Evolutionary conservation across 78 protist species (phyloP).

Genomic region (Isochrysis galbana): DNA sequence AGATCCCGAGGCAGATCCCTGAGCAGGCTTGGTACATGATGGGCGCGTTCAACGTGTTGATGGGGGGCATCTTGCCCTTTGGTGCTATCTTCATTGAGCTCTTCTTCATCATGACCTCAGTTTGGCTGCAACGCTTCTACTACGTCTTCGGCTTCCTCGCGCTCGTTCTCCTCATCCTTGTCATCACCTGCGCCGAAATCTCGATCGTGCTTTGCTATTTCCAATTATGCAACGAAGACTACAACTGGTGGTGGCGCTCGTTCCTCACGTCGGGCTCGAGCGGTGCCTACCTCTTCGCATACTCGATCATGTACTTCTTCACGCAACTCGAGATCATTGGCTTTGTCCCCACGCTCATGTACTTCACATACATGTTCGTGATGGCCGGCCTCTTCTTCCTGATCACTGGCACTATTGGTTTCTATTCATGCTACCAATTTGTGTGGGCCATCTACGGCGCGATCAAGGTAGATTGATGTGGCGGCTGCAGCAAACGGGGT

Average conservation of each 20-base stretch:
- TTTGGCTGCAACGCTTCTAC: constrained; percentile 61
- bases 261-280: not conserved
- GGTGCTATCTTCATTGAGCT: constrained; percentile 77
- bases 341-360: constrained; percentile 20
- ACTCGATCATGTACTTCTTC: constrained; percentile 80
- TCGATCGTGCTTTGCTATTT: too few species aligned
- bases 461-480: constrained; percentile 49
- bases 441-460: constrained; percentile 42
- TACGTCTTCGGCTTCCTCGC: constrained; percentile 75
- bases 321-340: constrained; percentile 62
- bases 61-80: constrained; percentile 75
- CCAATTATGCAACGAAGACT: constrained; percentile 30
- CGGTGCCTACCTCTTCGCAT: constrained; percentile 58
- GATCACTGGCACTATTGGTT: constrained; percentile 78
- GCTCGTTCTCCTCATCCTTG: too few species aligned
- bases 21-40: constrained; percentile 52
- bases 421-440: constrained; percentile 29
- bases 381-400: constrained; percentile 80
- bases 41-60: not conserved
- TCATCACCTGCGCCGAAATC: too few species aligned
- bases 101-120: constrained; percentile 69
- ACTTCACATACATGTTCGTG: constrained; percentile 73
- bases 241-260: constrained; percentile 26
- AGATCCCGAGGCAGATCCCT: constrained; percentile 55
- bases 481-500: too few species aligned